phyloP scores from a whole-genome alignment of 202 grass and related monocot genomes.

The Carex sylvatica region DNA sequence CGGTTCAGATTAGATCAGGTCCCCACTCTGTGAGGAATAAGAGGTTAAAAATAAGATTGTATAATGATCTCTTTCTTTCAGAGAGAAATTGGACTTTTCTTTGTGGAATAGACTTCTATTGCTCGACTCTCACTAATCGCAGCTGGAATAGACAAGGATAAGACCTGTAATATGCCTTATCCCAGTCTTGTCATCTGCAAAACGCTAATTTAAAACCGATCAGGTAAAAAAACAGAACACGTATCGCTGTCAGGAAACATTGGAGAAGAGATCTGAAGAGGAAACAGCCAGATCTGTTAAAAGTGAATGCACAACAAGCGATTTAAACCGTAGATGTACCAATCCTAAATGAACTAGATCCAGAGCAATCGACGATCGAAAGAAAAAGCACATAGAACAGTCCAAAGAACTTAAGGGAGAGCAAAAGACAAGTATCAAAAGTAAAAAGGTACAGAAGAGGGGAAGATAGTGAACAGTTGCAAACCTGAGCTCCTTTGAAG shows the following conservation, averaged over 20 bases:
- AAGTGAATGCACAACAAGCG: constrained; percentile 12
- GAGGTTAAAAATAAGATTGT: neutral
- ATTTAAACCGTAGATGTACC: constrained; percentile 4
- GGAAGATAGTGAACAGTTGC: neutral
- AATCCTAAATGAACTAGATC: neutral
- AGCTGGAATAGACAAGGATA: constrained; percentile 7
- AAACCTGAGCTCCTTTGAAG: constrained; percentile 10
- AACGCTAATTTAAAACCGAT: constrained; percentile 7
- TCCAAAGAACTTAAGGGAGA: neutral
- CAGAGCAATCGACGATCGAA: constrained; percentile 10
- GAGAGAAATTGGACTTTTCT: constrained; percentile 9
- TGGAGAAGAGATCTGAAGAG: constrained; percentile 17
- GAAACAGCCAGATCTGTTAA: constrained; percentile 26
- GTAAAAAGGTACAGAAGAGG: neutral
- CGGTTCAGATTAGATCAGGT: constrained; percentile 26
- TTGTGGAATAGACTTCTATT: neutral
- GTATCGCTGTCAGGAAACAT: constrained; percentile 21
- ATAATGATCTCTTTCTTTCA: neutral
- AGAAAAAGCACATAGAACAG: neutral
- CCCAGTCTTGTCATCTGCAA: neutral
- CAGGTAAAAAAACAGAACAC: neutral
- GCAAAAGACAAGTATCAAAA: constrained; percentile 1
- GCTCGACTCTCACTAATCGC: neutral
- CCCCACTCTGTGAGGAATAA: constrained; percentile 1
- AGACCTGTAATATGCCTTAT: neutral